Base-by-base conservation (phyloP, 2,329 filamentous ascomycete genomes). In the Rasamsonia emersonii region DNA sequence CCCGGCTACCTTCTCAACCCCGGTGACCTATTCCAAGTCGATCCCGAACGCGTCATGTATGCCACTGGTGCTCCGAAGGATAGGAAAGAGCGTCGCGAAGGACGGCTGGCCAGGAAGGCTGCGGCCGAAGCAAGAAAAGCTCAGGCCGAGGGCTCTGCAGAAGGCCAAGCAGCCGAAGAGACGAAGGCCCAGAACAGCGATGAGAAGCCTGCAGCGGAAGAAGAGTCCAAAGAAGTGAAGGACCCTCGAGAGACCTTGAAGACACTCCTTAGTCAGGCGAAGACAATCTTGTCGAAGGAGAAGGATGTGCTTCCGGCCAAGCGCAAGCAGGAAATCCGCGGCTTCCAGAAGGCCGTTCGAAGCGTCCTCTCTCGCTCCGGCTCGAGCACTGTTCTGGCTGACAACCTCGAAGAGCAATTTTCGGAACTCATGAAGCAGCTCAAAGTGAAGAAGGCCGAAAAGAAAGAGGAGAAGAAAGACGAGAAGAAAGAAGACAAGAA, bases 21-120 rank as follows among this genome's bases (percentile, higher is more conserved):
- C 3, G 91, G 91, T 46, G 91, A 98, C 58, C 85, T 98, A 77
- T 98, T 98, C 70, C 86, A 93, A 57, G 89, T 98, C 48, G 82
- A 95, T 13, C 72, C 83, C 20, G 85, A 94, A 23, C 77, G 80
- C 47, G 91, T 98, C 35, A 71, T 98, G 60, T 88, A 74, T 50
- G 89, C 85, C 19, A 94, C 88, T 1, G 91, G 91, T 37, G 71
- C 73, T 16, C 73, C 75, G 29, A 91, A 86, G 61, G 59, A 70
- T 29, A 53, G 47, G 34, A 34, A 40, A 13, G 59, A 65, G 39
- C 56, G 62, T 32, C 59, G 61, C 10, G 50, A 56, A 17, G 43
- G 46, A 18, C 59, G 62, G 28, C 26, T 46, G 32, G 42, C 46
- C 25, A 43, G 43, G 27, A 44, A 44, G 37, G 44, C 42, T 39